Conservation (phyloP, 2,329 filamentous ascomycete genomes). For the Penicillium sp. region DNA sequence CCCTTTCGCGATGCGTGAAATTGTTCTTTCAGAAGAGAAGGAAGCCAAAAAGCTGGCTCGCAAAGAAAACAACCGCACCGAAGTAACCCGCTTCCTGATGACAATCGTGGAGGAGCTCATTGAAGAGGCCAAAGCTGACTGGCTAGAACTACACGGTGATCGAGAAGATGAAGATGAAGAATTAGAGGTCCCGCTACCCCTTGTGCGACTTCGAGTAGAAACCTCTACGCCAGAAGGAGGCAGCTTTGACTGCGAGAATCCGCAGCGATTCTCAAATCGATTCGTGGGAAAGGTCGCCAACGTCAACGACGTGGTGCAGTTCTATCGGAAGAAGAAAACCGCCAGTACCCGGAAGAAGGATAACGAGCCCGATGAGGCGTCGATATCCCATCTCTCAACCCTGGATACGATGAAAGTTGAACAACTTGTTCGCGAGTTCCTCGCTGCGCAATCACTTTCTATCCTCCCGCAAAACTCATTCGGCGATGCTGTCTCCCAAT, state of each 20-base stretch:
- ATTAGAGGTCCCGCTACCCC: constrained; percentile 71
- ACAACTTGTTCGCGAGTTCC: constrained; percentile 83
- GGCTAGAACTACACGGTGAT: constrained; percentile 76
- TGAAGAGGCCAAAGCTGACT: constrained; percentile 78
- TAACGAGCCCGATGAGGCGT: constrained; percentile 65
- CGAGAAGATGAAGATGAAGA: constrained; percentile 62
- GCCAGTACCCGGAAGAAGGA: constrained; percentile 55
- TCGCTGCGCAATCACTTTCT: constrained; percentile 84
- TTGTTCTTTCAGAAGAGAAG: constrained; percentile 75
- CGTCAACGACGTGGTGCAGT: constrained; percentile 89
- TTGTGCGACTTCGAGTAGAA: constrained; percentile 90
- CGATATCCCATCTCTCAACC: constrained; percentile 63
- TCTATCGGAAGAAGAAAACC: constrained; percentile 83
- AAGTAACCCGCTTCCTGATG: constrained; percentile 78
- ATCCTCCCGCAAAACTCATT: constrained; percentile 93
- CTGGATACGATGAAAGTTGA: constrained; percentile 85
- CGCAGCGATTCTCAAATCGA: constrained; percentile 91
- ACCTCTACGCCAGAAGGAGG: constrained; percentile 84
- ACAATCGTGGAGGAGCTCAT: constrained; percentile 85
- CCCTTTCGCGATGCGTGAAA: constrained; percentile 85
- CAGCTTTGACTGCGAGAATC: constrained; percentile 89
- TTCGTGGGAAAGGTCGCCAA: constrained; percentile 93
- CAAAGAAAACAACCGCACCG: constrained; percentile 79
- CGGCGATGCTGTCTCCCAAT: constrained; percentile 88
- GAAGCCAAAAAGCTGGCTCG: constrained; percentile 78